These are phyloP conservation scores for Knufia petricola DNA, from an alignment of 2,329 filamentous ascomycete species.

Conservation along the genomic window DNA sequence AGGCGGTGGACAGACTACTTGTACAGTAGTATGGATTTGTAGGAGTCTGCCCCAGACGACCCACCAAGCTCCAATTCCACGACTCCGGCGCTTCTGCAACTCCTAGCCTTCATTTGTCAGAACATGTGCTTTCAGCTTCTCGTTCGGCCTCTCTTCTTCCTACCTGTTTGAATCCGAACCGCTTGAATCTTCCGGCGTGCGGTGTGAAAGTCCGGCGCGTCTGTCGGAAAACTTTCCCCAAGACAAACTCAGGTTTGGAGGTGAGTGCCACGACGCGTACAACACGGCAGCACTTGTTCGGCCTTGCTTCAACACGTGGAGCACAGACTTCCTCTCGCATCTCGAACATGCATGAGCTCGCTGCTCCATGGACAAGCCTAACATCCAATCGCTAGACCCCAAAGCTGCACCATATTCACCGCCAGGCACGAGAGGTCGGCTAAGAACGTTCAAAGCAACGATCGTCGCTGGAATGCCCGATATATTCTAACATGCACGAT, in stretches of 20 bases:
- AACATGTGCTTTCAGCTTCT: too few species aligned
- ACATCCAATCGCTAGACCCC: background rate
- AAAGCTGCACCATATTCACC: background rate
- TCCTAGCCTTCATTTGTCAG: too few species aligned
- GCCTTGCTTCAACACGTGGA: background rate
- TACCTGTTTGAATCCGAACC: too few species aligned
- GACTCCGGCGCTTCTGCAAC: too few species aligned
- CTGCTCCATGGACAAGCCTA: background rate
- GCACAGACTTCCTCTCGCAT: background rate
- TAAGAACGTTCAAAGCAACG: background rate
- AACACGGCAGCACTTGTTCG: background rate
- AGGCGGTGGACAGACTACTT: too few species aligned
- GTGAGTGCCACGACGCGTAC: background rate
- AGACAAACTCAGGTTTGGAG: background rate
- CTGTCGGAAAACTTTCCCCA: too few species aligned
- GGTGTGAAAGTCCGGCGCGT: too few species aligned
- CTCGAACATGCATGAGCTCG: constrained; percentile 6
- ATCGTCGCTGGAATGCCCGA: background rate
- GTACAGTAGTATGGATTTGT: too few species aligned
- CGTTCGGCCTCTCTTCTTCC: too few species aligned
- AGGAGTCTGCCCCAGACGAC: too few species aligned
- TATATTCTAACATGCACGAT: background rate
- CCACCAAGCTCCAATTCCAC: too few species aligned
- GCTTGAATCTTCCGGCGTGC: too few species aligned
- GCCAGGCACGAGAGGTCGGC: background rate